phyloP scores from a whole-genome alignment of 345 rosid species.

The Adansonia digitata region DNA sequence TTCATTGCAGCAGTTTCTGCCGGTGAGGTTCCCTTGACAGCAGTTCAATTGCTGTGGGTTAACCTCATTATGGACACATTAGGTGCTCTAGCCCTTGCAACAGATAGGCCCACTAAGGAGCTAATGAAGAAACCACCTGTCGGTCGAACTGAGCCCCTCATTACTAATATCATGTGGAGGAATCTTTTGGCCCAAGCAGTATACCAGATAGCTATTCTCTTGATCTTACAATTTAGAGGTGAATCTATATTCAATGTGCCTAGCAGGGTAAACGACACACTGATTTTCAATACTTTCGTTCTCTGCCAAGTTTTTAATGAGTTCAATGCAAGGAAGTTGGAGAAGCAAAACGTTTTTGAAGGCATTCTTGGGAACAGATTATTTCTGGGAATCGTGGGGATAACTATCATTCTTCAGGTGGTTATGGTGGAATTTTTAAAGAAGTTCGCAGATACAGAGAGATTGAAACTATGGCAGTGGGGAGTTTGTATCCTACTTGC shows the following conservation, averaged over 20 bases:
- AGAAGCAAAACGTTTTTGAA: slow-evolving; percentile 58
- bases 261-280: slow-evolving; percentile 42
- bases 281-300: slow-evolving; percentile 60
- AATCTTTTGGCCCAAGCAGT: slow-evolving; percentile 55
- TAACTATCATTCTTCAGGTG: slow-evolving; percentile 61
- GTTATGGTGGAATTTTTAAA: slow-evolving; percentile 58
- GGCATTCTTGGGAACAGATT: slow-evolving; percentile 48
- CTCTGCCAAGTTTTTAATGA: slow-evolving; percentile 68
- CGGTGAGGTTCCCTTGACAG: slow-evolving; percentile 54
- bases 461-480: slow-evolving; percentile 50
- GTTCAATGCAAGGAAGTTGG: slow-evolving; percentile 65
- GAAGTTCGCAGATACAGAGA: slow-evolving; percentile 56
- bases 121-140: slow-evolving; percentile 48
- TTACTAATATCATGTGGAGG: slow-evolving; percentile 72
- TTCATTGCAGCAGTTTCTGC: slow-evolving; percentile 55
- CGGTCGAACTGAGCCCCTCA: slow-evolving; percentile 46
- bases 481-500: slow-evolving; percentile 42
- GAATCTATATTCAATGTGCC: slow-evolving; percentile 40
- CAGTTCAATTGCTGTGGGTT: slow-evolving; percentile 63
- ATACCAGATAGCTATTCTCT: slow-evolving; percentile 49
- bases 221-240: slow-evolving; percentile 55
- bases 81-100: slow-evolving; percentile 69
- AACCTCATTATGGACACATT: slow-evolving; percentile 65
- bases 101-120: slow-evolving; percentile 53
- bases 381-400: slow-evolving; percentile 51